These are phyloP conservation scores for Rosa chinensis DNA, from an alignment of 306 rosid genomes.

Conservation along the genomic window DNA sequence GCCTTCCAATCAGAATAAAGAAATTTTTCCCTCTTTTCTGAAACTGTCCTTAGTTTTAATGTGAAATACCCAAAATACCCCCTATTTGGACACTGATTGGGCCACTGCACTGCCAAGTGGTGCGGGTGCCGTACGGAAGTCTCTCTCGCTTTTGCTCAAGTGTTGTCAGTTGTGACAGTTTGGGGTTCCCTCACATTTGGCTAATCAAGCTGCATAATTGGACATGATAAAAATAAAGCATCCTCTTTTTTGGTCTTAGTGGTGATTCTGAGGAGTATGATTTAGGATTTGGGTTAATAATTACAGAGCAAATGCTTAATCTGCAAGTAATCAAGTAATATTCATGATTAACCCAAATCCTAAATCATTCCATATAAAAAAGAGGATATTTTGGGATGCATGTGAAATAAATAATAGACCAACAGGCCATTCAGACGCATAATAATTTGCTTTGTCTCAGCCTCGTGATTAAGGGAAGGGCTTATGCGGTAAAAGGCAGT, in stretches of 20 bases:
- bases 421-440: not conserved
- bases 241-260: not conserved
- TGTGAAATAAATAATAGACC: not conserved
- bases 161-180: not conserved
- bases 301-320: not conserved
- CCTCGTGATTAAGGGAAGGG: not conserved
- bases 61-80: too few species aligned
- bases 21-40: too few species aligned
- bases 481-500: not conserved
- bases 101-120: too few species aligned
- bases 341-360: not conserved
- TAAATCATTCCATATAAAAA: not conserved
- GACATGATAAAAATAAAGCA: not conserved
- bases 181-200: conserved; percentile 7
- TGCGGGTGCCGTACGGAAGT: too few species aligned
- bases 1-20: too few species aligned
- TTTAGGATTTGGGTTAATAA: not conserved
- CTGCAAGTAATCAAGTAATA: conserved; percentile 1
- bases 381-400: conserved; percentile 11
- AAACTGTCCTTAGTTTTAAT: too few species aligned
- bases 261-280: not conserved
- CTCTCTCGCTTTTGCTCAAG: not conserved
- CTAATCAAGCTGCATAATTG: not conserved
- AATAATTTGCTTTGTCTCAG: not conserved
- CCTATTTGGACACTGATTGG: too few species aligned